Evolutionary conservation across 192 early-diverging fungal species (phyloP), one percentile per base, ranked within the genome.

Genomic region (Linderina pennispora): DNA sequence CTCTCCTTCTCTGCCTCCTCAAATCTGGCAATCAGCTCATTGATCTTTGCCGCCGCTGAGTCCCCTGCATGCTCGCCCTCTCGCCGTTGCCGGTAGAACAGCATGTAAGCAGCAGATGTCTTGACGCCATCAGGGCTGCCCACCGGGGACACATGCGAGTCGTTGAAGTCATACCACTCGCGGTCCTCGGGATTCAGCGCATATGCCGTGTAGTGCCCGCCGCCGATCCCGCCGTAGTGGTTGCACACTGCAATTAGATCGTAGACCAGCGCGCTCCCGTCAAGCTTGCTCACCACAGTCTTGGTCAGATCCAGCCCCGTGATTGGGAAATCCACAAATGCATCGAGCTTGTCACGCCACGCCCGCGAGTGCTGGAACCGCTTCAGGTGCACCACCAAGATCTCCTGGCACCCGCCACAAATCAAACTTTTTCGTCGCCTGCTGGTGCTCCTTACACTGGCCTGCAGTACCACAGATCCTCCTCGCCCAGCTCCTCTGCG

Each of bases 131-230:
- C 60, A 7, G 50, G 25, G 7, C 36, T 44, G 3, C 16, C 15
- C 0, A 79, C 64, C 7, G 46, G 48, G 8, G 58, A 65, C 2
- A 88, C 87, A 23, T 69, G 78, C 10, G 77, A 79, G 58, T 92
- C 87, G 60, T 92, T 82, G 50, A 87, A 88, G 51, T 89, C 80
- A 62, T 88, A 90, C 89, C 89, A 89, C 26, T 75, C 21, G 33
- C 50, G 55, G 50, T 85, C 79, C 31, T 81, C 51, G 15, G 69
- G 55, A 47, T 82, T 87, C 50, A 77, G 76, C 15, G 85, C 86
- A 59, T 86, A 87, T 0, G 87, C 86, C 19, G 89, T 92, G 45
- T 90, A 91, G 55, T 91, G 89, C 21, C 89, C 89, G 37, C 87
- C 89, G 32, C 84, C 86, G 48, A 89, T 57, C 6, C 86, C 84